Percentiles rank a stretch among this genome's conserved stretches.
phyloP scores from a whole-genome alignment of 768 basidiomycete genomes.

The Suillus sp. region DNA sequence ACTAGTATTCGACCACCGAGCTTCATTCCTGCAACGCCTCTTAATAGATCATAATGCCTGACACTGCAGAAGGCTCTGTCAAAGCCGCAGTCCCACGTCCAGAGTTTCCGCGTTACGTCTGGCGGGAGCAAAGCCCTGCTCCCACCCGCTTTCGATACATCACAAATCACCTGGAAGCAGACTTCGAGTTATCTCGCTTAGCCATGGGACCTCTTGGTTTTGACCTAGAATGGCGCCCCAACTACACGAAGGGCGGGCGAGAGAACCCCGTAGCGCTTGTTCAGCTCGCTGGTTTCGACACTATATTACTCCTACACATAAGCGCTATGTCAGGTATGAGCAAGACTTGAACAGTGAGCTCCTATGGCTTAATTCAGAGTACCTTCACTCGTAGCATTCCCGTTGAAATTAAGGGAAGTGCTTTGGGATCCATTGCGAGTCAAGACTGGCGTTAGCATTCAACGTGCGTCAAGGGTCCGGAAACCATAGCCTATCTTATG shows the following conservation, averaged over 20 bases:
- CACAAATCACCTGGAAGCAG: conserved; percentile 36
- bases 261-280: conserved; percentile 75
- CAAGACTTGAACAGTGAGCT: background rate
- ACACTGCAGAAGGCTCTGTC: background rate
- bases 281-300: conserved; percentile 61
- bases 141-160: conserved; percentile 31
- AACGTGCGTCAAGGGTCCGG: conserved; percentile 43
- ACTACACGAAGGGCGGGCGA: conserved; percentile 47
- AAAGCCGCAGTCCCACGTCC: background rate
- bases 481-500: conserved; percentile 9
- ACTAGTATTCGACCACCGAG: background rate
- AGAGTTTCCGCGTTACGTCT: conserved; percentile 24
- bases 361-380: background rate
- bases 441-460: conserved; percentile 79
- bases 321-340: conserved; percentile 52
- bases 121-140: conserved; percentile 17
- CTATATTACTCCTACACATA: conserved; percentile 67
- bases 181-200: conserved; percentile 23
- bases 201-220: conserved; percentile 51
- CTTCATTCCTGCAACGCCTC: background rate
- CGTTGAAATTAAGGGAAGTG: conserved; percentile 49
- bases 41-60: background rate
- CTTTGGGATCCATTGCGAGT: conserved; percentile 54
- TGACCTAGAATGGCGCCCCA: conserved; percentile 83
- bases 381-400: conserved; percentile 48